Evolutionary conservation across 1,284 basidiomycete genomes (phyloP), one percentile per base, ranked within the genome.

Genomic region (Cryptococcus sp.): DNA sequence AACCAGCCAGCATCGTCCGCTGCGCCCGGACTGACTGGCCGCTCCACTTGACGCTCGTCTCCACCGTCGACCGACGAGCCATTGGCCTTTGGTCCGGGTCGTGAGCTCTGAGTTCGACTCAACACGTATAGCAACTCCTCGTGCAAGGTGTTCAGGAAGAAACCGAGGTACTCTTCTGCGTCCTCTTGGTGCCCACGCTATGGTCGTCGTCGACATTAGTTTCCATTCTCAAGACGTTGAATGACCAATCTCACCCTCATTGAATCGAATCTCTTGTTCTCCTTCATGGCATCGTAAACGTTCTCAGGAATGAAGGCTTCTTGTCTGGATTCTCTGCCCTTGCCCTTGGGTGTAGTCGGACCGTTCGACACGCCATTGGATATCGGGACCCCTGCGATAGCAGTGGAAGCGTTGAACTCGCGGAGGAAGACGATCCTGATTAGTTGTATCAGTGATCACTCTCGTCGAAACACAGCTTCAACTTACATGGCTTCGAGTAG

Each of bases 161-260:
- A 96, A 10, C 95, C 94, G n/a, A 98, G 83, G 79, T 97, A 99
- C 79, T 99, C 95, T 77, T 99, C 94, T 0, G 95, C 95, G 62
- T 99, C 95, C 79, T 99, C 95, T 80, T 99, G 95, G 64, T 93
- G 90, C 0, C 94, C 94, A 38, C 90, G 86, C 84, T 93, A 64
- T 52, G 47, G 10, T 10, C 13, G 15, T 22, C 25, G 19, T 13
- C 8, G 49, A 67, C 60, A 65, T 59, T 51, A n/a, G 27, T 4
- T 2, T 25, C 25, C n/a, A 20, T 23, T 8, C 1, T 45, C 17
- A 39, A 38, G 11, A 42, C 25, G 13, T 38, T 15, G 22, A 3
- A 42, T 23, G 3, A 54, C 3, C 47, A 13, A 42, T 82, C 87
- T 70, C 66, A 91, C 90, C 73, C 89, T 81, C 91, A 98, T 97